Percentiles rank a stretch among this genome's conserved stretches.
phyloP scores from a whole-genome alignment of 1,139 yeast genomes.

The Pichia sp. region DNA sequence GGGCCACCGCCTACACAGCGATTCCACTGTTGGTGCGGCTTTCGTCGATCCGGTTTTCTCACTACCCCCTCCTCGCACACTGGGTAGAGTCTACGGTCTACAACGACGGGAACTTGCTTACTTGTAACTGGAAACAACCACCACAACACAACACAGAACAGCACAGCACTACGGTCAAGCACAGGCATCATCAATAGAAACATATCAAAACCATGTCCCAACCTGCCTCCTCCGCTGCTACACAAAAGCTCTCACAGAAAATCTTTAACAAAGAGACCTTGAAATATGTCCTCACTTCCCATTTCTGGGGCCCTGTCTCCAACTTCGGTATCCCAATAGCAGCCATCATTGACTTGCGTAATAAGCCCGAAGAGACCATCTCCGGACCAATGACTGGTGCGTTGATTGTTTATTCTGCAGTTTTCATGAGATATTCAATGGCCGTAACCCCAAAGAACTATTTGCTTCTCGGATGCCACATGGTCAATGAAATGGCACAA shows the following conservation, averaged over 20 bases:
- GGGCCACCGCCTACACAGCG: too few species aligned
- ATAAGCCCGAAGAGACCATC: conserved; percentile 81
- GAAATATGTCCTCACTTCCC: conserved; percentile 40
- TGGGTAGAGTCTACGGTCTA: too few species aligned
- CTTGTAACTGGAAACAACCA: too few species aligned
- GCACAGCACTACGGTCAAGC: too few species aligned
- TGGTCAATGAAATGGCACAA: conserved; percentile 84
- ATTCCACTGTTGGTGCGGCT: too few species aligned
- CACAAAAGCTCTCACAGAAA: conserved; percentile 14
- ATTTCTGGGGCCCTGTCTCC: conserved; percentile 85
- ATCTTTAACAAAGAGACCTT: conserved; percentile 48
- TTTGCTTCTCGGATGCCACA: conserved; percentile 86
- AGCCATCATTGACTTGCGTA: conserved; percentile 83
- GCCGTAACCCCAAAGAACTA: conserved; percentile 90
- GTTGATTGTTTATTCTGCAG: conserved; percentile 74
- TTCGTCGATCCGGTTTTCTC: too few species aligned
- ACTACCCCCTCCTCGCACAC: too few species aligned
- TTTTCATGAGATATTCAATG: conserved; percentile 72
- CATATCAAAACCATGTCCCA: too few species aligned
- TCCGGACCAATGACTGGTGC: conserved; percentile 98
- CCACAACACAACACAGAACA: too few species aligned
- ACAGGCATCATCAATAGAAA: too few species aligned
- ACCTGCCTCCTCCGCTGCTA: conserved; percentile 19
- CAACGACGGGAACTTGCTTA: too few species aligned
- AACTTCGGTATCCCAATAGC: conserved; percentile 97